Evolutionary conservation across 345 rosid genomes (phyloP), one percentile per base, ranked within the genome.

Genomic region (Citrus maxima): DNA sequence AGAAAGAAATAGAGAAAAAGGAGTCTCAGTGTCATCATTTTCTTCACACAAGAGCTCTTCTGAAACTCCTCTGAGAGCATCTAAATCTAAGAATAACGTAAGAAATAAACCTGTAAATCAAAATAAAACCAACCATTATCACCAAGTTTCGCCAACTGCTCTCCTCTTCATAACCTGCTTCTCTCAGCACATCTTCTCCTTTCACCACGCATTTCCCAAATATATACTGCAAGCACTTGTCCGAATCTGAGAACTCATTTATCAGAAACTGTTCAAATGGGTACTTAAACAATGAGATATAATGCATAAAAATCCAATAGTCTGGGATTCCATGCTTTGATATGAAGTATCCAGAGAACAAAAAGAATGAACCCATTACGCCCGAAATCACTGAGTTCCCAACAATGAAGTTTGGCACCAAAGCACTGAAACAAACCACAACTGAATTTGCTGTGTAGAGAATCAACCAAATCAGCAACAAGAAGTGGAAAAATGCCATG

Each of bases 281-380:
- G 78, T 96, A 96, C 95, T 96, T 96, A 73, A 96, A 96, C 76
- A 96, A 77, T 2, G 98, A 93, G 28, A 93, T 80, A 73, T 94
- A 96, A 79, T 96, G 97, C 97, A 96, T 93, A 85, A 92, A 96
- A n/a, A 90, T 86, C 99, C 99, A 94, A 74, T 90, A 94, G 30
- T 72, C 82, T 34, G 99, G 99, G 24, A 96, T 96, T 77, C 89
- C 97, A 7, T 89, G 72, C 55, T 88, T 88, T 18, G 98, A 89
- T 79, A 93, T 87, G 92, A 94, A 96, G 93, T 94, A 96, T 16
- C 99, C 99, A 0, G 98, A 96, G 89, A 96, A 96, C 72, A 96
- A 84, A 81, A 96, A 96, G 88, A 92, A 94, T 0, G 99, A 92
- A 0, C 99, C 99, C 98, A 96, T 94, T 56, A 94, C 99, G 7